These are phyloP conservation scores for Boletus coccyginus DNA, from an alignment of 768 basidiomycete species.

Conservation along the genomic window DNA sequence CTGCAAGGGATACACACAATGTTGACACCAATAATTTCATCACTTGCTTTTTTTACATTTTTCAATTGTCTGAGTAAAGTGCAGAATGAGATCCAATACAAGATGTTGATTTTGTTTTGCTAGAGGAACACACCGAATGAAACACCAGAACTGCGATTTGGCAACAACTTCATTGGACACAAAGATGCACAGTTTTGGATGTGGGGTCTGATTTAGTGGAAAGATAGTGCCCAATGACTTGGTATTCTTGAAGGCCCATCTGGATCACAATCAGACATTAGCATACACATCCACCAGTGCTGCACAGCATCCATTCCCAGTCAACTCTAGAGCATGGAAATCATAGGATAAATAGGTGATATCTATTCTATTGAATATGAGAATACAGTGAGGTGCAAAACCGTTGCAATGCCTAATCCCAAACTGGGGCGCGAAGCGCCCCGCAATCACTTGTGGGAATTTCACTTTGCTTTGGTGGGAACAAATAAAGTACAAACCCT, in stretches of 20 bases:
- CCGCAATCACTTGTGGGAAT: too few relatives aligned
- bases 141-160: constrained; percentile 99
- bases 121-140: constrained; percentile 65
- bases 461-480: too few relatives aligned
- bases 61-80: constrained; percentile 73
- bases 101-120: not conserved
- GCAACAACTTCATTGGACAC: constrained; percentile 98
- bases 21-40: constrained; percentile 98
- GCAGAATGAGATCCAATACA: not conserved
- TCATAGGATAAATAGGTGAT: not conserved
- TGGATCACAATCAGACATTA: constrained; percentile 24
- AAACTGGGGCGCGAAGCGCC: too few relatives aligned
- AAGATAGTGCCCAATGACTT: constrained; percentile 96
- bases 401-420: too few relatives aligned
- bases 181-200: constrained; percentile 99
- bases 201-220: constrained; percentile 91
- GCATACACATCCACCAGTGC: constrained; percentile 18
- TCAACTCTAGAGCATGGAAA: not conserved
- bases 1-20: constrained; percentile 78
- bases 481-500: too few relatives aligned
- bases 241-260: constrained; percentile 89
- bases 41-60: constrained; percentile 99
- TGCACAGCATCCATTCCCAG: constrained; percentile 32
- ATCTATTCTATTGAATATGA: not conserved
- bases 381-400: too few relatives aligned